phyloP scores from a whole-genome alignment of 495 filamentous ascomycete genomes.

The Xylaria castorea region DNA sequence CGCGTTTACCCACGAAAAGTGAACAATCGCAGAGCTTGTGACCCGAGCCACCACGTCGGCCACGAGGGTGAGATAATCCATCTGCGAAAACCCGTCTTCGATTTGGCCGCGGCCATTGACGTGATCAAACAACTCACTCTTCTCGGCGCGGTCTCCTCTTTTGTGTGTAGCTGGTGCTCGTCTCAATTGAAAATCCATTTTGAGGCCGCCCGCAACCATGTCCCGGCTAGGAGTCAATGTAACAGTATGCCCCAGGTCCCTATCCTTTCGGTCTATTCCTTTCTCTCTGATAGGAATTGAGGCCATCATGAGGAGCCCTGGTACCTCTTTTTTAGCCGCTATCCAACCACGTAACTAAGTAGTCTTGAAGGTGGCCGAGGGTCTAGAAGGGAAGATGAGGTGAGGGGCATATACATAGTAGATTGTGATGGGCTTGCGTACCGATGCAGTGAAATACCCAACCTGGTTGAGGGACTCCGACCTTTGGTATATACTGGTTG shows the following conservation, averaged over 20 bases:
- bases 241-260: not conserved
- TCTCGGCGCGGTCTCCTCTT: not conserved
- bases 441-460: slow-evolving; percentile 21
- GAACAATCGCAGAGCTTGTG: not conserved
- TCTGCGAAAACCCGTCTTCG: not conserved
- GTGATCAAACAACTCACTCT: slow-evolving; percentile 4
- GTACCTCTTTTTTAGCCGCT: not conserved
- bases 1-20: slow-evolving; percentile 5
- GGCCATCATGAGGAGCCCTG: slow-evolving; percentile 24
- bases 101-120: not conserved
- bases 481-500: not conserved
- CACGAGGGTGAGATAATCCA: slow-evolving; percentile 10
- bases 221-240: not conserved
- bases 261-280: not conserved
- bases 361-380: not conserved
- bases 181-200: not conserved
- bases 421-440: not conserved
- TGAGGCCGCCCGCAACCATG: not conserved
- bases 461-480: not conserved
- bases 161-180: no score
- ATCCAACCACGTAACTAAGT: not conserved
- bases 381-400: not conserved
- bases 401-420: not conserved
- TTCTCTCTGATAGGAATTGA: not conserved
- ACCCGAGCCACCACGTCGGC: not conserved